A percentile compares a stretch with the other conserved stretches of the same genome.
Conservation (phyloP, 2,329 filamentous ascomycete genomes). For the Thyridium curvatum region DNA sequence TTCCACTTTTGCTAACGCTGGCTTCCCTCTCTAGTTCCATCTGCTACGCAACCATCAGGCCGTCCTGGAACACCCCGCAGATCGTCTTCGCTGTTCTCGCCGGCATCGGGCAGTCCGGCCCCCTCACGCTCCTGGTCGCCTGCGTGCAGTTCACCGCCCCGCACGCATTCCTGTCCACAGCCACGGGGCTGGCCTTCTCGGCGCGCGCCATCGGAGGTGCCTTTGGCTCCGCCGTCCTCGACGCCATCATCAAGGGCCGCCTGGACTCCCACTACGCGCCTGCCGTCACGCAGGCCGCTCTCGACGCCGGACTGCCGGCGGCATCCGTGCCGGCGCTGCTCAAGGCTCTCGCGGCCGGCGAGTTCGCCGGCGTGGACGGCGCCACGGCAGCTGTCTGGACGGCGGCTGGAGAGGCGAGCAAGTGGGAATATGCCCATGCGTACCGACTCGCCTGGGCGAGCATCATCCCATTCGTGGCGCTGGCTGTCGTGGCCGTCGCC, state of each 20-base stretch:
- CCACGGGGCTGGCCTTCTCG: constrained; percentile 46
- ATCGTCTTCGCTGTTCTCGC: constrained; percentile 40
- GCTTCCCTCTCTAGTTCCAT: constrained; percentile 24
- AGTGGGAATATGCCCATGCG: constrained; percentile 36
- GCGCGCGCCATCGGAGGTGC: constrained; percentile 46
- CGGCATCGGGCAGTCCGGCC: constrained; percentile 42
- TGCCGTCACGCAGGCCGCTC: constrained; percentile 31
- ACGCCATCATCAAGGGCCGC: constrained; percentile 44
- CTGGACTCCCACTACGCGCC: constrained; percentile 30
- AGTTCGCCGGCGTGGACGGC: constrained; percentile 19
- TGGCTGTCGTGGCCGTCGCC: constrained; percentile 36
- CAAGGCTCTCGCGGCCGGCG: constrained; percentile 28
- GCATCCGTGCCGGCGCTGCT: constrained; percentile 29
- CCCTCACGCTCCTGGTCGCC: constrained; percentile 41
- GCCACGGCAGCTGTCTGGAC: constrained; percentile 28
- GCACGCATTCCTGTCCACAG: constrained; percentile 44
- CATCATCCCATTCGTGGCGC: constrained; percentile 43
- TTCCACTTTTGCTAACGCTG: too few relatives aligned
- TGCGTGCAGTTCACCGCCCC: constrained; percentile 46
- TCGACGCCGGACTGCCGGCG: constrained; percentile 32
- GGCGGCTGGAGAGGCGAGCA: constrained; percentile 31
- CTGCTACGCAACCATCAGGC: constrained; percentile 37
- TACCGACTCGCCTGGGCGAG: constrained; percentile 44
- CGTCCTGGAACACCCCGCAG: constrained; percentile 35
- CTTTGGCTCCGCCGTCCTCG: constrained; percentile 44